A percentile compares a stretch with the other conserved stretches of the same genome.
phyloP scores from a whole-genome alignment of 2,329 filamentous ascomycete genomes.

The Neoarthrinium moseri region DNA sequence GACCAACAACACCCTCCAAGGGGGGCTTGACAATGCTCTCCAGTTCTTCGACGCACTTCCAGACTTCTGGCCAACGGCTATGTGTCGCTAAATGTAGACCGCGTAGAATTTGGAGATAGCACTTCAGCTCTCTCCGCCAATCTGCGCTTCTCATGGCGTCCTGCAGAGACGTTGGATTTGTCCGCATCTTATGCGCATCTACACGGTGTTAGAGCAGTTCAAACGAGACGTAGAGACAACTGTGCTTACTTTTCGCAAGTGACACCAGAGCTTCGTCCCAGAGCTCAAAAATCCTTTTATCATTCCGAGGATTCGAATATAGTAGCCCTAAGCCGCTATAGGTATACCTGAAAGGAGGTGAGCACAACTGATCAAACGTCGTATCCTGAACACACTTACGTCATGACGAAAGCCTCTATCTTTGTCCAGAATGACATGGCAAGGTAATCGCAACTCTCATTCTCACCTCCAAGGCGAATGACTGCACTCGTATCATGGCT shows the following conservation, averaged over 20 bases:
- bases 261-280: slow-evolving; percentile 38
- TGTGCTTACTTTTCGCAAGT: slow-evolving; percentile 31
- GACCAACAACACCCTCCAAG: slow-evolving; percentile 44
- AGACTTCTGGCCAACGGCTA: slow-evolving; percentile 68
- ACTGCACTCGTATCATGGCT: slow-evolving; percentile 57
- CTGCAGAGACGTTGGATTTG: slow-evolving; percentile 50
- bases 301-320: slow-evolving; percentile 35
- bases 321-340: slow-evolving; percentile 49
- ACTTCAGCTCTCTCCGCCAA: slow-evolving; percentile 66
- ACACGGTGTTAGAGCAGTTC: too few species aligned
- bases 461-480: slow-evolving; percentile 44
- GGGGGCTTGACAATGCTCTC: slow-evolving; percentile 39
- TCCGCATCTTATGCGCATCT: slow-evolving; percentile 30
- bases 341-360: slow-evolving; percentile 43
- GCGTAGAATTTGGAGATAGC: slow-evolving; percentile 69
- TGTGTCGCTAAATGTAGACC: slow-evolving; percentile 69
- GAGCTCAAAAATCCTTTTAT: slow-evolving; percentile 35
- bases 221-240: too few species aligned
- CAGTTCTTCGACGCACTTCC: slow-evolving; percentile 54
- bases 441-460: slow-evolving; percentile 51
- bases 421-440: slow-evolving; percentile 62
- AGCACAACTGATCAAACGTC: background rate
- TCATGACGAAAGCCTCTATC: slow-evolving; percentile 54
- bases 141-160: slow-evolving; percentile 57
- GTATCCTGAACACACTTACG: slow-evolving; percentile 38